These are phyloP conservation scores for Lachancea kluyveri DNA, from an alignment of 805 yeast species.

Conservation along the genomic window DNA sequence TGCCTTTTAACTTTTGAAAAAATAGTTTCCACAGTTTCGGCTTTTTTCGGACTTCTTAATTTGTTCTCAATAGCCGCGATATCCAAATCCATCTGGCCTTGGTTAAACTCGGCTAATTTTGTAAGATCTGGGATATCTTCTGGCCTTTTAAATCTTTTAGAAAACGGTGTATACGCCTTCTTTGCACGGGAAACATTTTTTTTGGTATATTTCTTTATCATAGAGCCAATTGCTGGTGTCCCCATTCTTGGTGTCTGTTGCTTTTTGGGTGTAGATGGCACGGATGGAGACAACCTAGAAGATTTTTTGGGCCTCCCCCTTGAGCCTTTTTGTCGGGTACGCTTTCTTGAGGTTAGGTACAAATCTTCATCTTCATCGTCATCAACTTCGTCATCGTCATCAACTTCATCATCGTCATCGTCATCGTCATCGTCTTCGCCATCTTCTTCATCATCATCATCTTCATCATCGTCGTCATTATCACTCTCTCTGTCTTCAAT, in stretches of 20 bases:
- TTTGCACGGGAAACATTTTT: constrained; percentile 28
- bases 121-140: constrained; percentile 27
- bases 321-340: background rate
- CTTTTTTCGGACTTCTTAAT: constrained; percentile 35
- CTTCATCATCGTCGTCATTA: constrained; percentile 4
- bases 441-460: constrained; percentile 6
- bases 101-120: constrained; percentile 24
- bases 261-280: constrained; percentile 3
- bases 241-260: constrained; percentile 4
- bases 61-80: constrained; percentile 22
- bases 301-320: background rate
- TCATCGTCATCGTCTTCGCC: constrained; percentile 5
- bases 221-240: constrained; percentile 7
- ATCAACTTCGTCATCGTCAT: constrained; percentile 6
- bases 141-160: constrained; percentile 21
- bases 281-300: background rate
- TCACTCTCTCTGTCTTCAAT: constrained; percentile 1
- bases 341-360: constrained; percentile 1
- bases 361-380: constrained; percentile 6
- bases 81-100: constrained; percentile 15
- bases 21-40: constrained; percentile 31
- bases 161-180: constrained; percentile 26
- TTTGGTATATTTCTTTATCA: constrained; percentile 27
- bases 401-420: constrained; percentile 2
- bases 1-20: constrained; percentile 31